Conservation (phyloP, 148 eudicot genomes). For the Rhododendron henanense region DNA sequence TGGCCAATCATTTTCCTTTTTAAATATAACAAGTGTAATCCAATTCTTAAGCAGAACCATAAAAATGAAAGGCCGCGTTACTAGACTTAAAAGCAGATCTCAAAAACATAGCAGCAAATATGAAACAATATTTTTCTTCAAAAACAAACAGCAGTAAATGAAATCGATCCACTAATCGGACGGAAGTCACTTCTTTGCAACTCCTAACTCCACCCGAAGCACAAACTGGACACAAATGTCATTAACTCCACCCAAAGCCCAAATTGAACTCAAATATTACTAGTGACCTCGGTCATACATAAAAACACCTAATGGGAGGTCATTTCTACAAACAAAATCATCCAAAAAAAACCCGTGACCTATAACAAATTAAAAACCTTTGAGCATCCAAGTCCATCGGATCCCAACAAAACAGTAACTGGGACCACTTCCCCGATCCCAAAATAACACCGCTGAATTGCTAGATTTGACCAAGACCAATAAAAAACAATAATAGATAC, state of each 20-base stretch:
- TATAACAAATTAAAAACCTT: background rate
- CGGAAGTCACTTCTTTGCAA: background rate
- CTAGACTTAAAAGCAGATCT: background rate
- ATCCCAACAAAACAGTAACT: background rate
- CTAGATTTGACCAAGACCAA: background rate
- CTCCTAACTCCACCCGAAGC: background rate
- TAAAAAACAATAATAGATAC: background rate
- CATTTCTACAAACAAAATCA: background rate
- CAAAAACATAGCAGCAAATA: background rate
- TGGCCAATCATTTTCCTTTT: background rate
- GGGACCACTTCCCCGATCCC: background rate
- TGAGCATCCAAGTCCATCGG: constrained; percentile 5
- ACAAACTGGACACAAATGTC: background rate
- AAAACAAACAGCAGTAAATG: background rate
- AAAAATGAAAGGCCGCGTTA: background rate
- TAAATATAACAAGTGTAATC: background rate
- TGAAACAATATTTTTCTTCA: background rate
- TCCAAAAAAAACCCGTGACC: background rate
- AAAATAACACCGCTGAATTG: background rate
- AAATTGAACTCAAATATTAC: background rate
- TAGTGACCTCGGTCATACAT: background rate
- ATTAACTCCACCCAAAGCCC: background rate
- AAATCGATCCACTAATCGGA: background rate
- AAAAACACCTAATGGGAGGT: background rate
- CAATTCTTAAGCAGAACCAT: background rate